phyloP scores from a whole-genome alignment of 73 alveolate species.

The Paramecium sonneborni region DNA sequence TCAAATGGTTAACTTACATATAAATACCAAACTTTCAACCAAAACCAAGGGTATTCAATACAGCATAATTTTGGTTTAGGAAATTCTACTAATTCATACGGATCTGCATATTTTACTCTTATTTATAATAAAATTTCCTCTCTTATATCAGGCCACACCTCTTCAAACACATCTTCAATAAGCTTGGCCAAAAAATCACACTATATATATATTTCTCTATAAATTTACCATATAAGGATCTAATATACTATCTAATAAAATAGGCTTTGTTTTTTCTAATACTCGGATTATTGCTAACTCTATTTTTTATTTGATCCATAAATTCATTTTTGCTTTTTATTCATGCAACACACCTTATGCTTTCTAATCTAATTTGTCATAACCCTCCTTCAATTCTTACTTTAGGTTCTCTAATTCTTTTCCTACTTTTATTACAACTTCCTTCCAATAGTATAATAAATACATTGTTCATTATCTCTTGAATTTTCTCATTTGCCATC shows the following conservation, averaged over 20 bases:
- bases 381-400: background rate
- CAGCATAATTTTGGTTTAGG: background rate
- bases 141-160: constrained; percentile 48
- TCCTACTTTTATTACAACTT: background rate
- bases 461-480: constrained; percentile 15
- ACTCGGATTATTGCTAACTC: background rate
- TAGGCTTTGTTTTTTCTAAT: constrained; percentile 26
- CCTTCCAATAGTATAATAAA: background rate
- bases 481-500: background rate
- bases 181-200: background rate
- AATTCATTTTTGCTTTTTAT: constrained; percentile 49
- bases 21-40: constrained; percentile 39
- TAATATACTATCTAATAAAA: background rate
- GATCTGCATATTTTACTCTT: constrained; percentile 45
- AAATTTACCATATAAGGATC: constrained; percentile 47
- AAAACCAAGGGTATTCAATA: constrained; percentile 21
- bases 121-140: constrained; percentile 49
- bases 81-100: constrained; percentile 1
- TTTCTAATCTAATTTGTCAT: background rate
- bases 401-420: background rate
- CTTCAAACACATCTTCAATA: constrained; percentile 39
- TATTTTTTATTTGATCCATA: constrained; percentile 39
- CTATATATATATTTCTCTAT: background rate
- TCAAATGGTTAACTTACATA: constrained; percentile 37
- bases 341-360: background rate